These are phyloP conservation scores for Biscogniauxia sp. DNA, from an alignment of 2,329 filamentous ascomycete genomes.

Conservation along the genomic window DNA sequence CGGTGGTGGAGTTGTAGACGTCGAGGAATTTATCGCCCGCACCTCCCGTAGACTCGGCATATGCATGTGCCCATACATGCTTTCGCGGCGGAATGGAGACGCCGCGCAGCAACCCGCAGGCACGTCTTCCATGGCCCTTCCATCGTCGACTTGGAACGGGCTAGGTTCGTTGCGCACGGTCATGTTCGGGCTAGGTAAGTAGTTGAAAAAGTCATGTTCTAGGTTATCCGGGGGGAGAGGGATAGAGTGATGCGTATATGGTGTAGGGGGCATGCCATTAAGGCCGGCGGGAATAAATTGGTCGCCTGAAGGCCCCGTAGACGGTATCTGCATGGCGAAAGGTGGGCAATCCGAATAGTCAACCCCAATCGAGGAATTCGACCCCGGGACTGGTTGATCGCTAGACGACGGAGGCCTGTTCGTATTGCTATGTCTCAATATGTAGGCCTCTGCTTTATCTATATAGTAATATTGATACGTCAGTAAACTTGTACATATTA, in stretches of 20 bases:
- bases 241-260: slow-evolving; percentile 16
- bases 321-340: slow-evolving; percentile 14
- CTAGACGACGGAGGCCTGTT: slow-evolving; percentile 6
- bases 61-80: slow-evolving; percentile 13
- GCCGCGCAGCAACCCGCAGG: slow-evolving; percentile 7
- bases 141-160: slow-evolving; percentile 15
- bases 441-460: slow-evolving; percentile 25
- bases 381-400: slow-evolving; percentile 9
- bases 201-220: slow-evolving; percentile 18
- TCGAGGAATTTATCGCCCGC: slow-evolving; percentile 17
- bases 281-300: slow-evolving; percentile 10
- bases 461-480: slow-evolving; percentile 3
- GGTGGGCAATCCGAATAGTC: slow-evolving; percentile 15
- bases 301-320: slow-evolving; percentile 10
- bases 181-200: slow-evolving; percentile 15
- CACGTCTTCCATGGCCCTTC: slow-evolving; percentile 14
- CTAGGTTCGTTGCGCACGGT: slow-evolving; percentile 10
- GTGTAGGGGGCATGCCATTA: slow-evolving; percentile 14
- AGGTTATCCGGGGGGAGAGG: slow-evolving; percentile 18
- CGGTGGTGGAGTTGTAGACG: slow-evolving; percentile 14
- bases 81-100: slow-evolving; percentile 14
- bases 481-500: slow-evolving; percentile 1
- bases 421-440: slow-evolving; percentile 16
- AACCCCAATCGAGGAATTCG: slow-evolving; percentile 13
- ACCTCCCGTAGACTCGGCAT: slow-evolving; percentile 20